Evolutionary conservation across 441 rosid genomes (phyloP), one percentile per base, ranked within the genome.

Genomic region (Aquilaria agallochum): DNA sequence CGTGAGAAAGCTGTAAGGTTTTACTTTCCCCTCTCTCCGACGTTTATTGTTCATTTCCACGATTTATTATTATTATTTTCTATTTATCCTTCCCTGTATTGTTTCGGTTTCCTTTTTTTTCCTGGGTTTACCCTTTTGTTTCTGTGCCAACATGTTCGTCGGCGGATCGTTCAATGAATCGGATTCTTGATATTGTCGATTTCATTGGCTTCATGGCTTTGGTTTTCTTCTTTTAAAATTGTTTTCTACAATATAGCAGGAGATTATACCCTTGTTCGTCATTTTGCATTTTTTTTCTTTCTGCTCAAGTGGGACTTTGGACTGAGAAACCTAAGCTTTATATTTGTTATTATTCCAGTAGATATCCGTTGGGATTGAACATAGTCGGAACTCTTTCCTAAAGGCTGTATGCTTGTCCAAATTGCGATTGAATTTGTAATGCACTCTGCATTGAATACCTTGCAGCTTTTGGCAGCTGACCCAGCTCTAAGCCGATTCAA

Each of bases 1-100:
- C 95, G 98, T 9, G 98, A 90, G 80, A 83, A 85, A 84, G 90
- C 96, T 74, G 98, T 93, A 66, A 80, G 96, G 49, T 49, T 60
- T 53, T 49, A 45, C 57, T 52, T 32, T 60, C 20, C 5, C n/a
- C 31, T 47, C 60, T 14, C n/a, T 53, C 58, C 54, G n/a, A 46
- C 66, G 30, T 20, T 8, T 42, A 7, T 46, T 5, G 46, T 12
- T 27, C 33, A 62, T 10, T 52, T 42, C 10, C 20, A 11, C 9
- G 8, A 20, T 62, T 51, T 36, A 48, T 40, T 33, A 56, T 15
- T 52, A 51, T 40, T 44, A 20, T 13, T 54, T 11, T 44, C 15
- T 2, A 13, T 15, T 47, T 2, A 42, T 55, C 27, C 27, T 20
- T 50, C 15, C 12, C 20, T 58, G 50, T 63, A 56, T 54, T 12